Percentiles rank a stretch among this genome's conserved stretches.
Conservation (phyloP, 2,329 filamentous ascomycete species). For the Sordariomycetes sp. region DNA sequence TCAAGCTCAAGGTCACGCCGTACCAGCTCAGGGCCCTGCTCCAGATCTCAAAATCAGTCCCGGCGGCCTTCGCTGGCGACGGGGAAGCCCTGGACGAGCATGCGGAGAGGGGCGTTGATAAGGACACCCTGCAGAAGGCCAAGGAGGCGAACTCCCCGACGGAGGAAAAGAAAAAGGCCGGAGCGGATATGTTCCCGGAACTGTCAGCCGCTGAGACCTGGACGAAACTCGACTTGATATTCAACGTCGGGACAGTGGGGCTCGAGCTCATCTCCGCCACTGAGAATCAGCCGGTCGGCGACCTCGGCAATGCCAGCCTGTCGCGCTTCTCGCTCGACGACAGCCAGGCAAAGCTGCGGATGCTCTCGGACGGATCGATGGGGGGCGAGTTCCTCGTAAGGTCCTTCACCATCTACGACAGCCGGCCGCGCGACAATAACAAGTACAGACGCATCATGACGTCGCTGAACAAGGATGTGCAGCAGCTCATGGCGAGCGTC, state of each 20-base stretch:
- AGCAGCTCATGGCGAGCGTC: constrained; percentile 96
- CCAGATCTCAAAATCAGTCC: constrained; percentile 77
- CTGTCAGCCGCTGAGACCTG: constrained; percentile 60
- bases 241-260: constrained; percentile 77
- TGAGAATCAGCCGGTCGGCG: constrained; percentile 63
- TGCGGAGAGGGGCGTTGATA: constrained; percentile 59
- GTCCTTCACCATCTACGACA: constrained; percentile 91
- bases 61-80: constrained; percentile 72
- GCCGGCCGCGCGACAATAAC: constrained; percentile 75
- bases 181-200: constrained; percentile 45
- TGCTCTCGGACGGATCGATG: constrained; percentile 82
- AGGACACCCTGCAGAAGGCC: constrained; percentile 34
- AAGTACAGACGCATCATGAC: constrained; percentile 99
- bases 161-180: background rate
- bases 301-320: constrained; percentile 66
- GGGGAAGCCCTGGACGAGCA: constrained; percentile 58
- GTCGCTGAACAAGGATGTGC: constrained; percentile 83
- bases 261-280: constrained; percentile 74
- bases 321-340: constrained; percentile 92
- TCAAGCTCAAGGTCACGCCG: constrained; percentile 81
- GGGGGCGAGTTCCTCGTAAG: constrained; percentile 90
- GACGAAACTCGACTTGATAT: constrained; percentile 88
- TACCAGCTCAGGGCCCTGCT: constrained; percentile 83
- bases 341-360: constrained; percentile 79
- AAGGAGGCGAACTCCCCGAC: constrained; percentile 19